These are phyloP conservation scores for Ascochyta lentis DNA, from an alignment of 2,329 filamentous ascomycete genomes.

Conservation along the genomic window DNA sequence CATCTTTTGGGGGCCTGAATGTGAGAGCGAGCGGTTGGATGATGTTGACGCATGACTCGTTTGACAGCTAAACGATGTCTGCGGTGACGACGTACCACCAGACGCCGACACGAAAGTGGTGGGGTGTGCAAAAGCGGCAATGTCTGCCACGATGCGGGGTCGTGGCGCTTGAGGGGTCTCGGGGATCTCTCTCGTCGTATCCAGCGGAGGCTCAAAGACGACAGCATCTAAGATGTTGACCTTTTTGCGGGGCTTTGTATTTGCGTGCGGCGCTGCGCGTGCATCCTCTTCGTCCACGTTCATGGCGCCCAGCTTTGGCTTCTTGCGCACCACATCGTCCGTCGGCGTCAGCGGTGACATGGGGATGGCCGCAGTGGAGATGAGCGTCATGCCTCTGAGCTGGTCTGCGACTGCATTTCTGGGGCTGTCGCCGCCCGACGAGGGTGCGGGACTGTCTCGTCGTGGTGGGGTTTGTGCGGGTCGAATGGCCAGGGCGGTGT, in stretches of 20 bases:
- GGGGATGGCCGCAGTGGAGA: conserved; percentile 35
- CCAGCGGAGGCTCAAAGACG: conserved; percentile 3
- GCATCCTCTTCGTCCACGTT: conserved; percentile 23
- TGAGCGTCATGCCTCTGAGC: conserved; percentile 42
- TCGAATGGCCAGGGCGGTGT: conserved; percentile 39
- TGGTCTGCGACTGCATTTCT: conserved; percentile 47
- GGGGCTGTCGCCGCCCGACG: conserved; percentile 39
- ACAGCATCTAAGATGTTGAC: conserved; percentile 12
- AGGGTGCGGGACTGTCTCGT: conserved; percentile 30
- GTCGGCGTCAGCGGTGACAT: conserved; percentile 45
- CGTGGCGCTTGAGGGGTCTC: conserved; percentile 42
- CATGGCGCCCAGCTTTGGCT: conserved; percentile 43
- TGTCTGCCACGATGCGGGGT: conserved; percentile 44
- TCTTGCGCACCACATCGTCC: conserved; percentile 45
- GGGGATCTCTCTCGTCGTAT: conserved; percentile 31
- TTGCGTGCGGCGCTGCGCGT: conserved; percentile 12
- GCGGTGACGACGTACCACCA: conserved; percentile 10
- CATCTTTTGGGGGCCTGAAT: conserved; percentile 30
- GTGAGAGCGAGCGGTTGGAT: conserved; percentile 18
- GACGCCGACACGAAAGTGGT: conserved; percentile 34
- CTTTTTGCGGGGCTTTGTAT: conserved; percentile 2
- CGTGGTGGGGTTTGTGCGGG: conserved; percentile 34
- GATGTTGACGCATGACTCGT: conserved; percentile 1
- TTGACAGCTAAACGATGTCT: conserved; percentile 7
- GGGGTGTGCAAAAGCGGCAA: conserved; percentile 40